Conservation (phyloP, 2,329 filamentous ascomycete genomes). For the Cladophialophora immunda region DNA sequence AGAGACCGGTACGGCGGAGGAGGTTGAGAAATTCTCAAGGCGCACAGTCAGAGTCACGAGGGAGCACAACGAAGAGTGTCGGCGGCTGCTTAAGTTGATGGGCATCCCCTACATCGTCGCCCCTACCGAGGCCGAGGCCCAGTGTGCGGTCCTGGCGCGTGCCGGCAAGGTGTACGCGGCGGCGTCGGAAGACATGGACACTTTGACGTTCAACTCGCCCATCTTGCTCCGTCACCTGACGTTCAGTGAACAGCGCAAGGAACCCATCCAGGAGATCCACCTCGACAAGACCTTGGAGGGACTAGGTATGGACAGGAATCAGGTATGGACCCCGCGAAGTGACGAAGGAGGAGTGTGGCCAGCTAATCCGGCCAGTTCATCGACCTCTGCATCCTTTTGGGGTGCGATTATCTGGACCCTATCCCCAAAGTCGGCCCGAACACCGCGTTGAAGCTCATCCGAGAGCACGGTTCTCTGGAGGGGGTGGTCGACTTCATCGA, state of each 20-base stretch:
- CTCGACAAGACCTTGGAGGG: slow-evolving; percentile 87
- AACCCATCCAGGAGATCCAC: slow-evolving; percentile 95
- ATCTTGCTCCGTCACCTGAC: slow-evolving; percentile 92
- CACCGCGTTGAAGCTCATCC: slow-evolving; percentile 92
- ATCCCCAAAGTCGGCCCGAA: slow-evolving; percentile 93
- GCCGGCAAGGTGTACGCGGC: slow-evolving; percentile 97
- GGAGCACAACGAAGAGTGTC: slow-evolving; percentile 96
- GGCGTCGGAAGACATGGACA: slow-evolving; percentile 99
- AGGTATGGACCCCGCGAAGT: slow-evolving; percentile 61
- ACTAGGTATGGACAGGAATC: slow-evolving; percentile 83
- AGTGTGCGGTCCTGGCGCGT: slow-evolving; percentile 86
- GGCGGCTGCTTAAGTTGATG: slow-evolving; percentile 90
- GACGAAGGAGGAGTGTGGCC: not conserved
- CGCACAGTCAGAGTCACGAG: slow-evolving; percentile 93
- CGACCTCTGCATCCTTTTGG: slow-evolving; percentile 95
- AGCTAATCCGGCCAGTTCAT: slow-evolving; percentile 73
- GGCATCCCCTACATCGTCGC: slow-evolving; percentile 94
- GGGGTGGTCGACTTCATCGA: slow-evolving; percentile 83
- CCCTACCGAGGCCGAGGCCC: slow-evolving; percentile 95
- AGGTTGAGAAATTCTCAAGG: slow-evolving; percentile 97
- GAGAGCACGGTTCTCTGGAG: slow-evolving; percentile 87
- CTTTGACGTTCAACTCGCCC: slow-evolving; percentile 90
- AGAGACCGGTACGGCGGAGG: slow-evolving; percentile 94
- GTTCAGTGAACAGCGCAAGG: slow-evolving; percentile 96
- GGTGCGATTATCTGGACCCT: slow-evolving; percentile 96